Conservation (phyloP, 2,329 filamentous ascomycete genomes). For the Didymella sp. region DNA sequence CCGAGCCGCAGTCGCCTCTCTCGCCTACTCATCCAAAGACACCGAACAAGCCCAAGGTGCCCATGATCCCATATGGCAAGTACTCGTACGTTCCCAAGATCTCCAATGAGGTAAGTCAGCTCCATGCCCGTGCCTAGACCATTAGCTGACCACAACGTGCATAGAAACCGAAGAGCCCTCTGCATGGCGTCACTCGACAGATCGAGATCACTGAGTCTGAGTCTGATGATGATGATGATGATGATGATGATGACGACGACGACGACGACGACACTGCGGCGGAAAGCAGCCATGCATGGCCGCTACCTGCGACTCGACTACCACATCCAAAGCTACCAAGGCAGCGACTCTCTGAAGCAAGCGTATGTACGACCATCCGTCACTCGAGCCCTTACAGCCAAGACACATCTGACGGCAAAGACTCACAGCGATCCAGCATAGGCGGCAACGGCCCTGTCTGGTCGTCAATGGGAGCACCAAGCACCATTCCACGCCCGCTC, state of each 20-base stretch:
- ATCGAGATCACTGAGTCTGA: slow-evolving; percentile 13
- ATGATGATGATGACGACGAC: not conserved
- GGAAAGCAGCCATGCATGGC: not conserved
- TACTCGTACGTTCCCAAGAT: slow-evolving; percentile 8
- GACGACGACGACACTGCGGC: not conserved
- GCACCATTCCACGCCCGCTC: slow-evolving; percentile 30
- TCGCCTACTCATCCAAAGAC: not conserved
- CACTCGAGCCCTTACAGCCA: slow-evolving; percentile 27
- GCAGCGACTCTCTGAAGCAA: slow-evolving; percentile 22
- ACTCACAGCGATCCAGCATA: not conserved
- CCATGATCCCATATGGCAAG: slow-evolving; percentile 3
- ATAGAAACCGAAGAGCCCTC: slow-evolving; percentile 29
- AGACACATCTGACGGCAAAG: not conserved
- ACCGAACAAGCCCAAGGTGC: not conserved
- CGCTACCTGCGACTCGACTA: not conserved
- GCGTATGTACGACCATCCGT: slow-evolving; percentile 25
- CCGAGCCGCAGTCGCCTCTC: slow-evolving; percentile 2
- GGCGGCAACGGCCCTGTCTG: slow-evolving; percentile 11
- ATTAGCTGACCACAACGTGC: not conserved
- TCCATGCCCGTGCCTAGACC: not conserved
- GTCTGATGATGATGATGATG: not conserved
- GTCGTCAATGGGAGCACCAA: slow-evolving; percentile 27
- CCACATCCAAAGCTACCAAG: slow-evolving; percentile 14
- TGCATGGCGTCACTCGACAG: slow-evolving; percentile 33
- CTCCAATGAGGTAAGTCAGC: slow-evolving; percentile 11